A percentile compares a stretch with the other conserved stretches of the same genome.
Conservation (phyloP, 1,139 yeast genomes). For the Kodamaea plutei region DNA sequence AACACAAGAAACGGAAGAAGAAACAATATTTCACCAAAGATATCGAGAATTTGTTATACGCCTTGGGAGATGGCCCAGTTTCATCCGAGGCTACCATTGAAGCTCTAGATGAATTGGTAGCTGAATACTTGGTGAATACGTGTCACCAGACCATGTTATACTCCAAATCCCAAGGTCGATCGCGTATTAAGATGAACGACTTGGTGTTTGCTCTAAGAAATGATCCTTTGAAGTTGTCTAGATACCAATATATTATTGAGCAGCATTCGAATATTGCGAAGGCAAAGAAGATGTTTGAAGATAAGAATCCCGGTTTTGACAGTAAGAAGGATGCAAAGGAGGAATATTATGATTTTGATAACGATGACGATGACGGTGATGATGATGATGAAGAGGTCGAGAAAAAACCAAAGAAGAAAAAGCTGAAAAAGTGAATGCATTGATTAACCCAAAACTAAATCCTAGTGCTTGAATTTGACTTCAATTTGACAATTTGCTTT, state of each 20-base stretch:
- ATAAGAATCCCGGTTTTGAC: slow-evolving; percentile 23
- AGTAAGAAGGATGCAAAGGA: slow-evolving; percentile 8
- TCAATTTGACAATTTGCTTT: too few relatives aligned
- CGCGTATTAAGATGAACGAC: slow-evolving; percentile 81
- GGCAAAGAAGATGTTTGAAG: slow-evolving; percentile 81
- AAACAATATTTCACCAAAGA: slow-evolving; percentile 56
- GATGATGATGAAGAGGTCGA: slow-evolving; percentile 14
- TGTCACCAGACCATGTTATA: slow-evolving; percentile 36
- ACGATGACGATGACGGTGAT: slow-evolving; percentile 13
- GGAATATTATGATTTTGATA: slow-evolving; percentile 9
- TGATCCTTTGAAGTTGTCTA: slow-evolving; percentile 79
- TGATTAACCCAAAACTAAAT: too few relatives aligned
- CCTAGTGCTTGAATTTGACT: too few relatives aligned
- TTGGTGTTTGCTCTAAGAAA: slow-evolving; percentile 79
- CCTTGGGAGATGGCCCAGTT: slow-evolving; percentile 81
- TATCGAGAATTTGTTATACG: slow-evolving; percentile 70
- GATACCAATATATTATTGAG: slow-evolving; percentile 74
- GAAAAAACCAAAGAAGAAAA: slow-evolving; percentile 13
- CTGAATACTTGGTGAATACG: slow-evolving; percentile 69
- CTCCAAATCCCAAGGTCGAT: slow-evolving; percentile 43
- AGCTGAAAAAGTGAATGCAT: slow-evolving; percentile 10
- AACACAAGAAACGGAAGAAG: slow-evolving; percentile 25
- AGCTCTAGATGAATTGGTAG: slow-evolving; percentile 77
- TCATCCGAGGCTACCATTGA: slow-evolving; percentile 77
- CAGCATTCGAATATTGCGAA: slow-evolving; percentile 72